These are phyloP conservation scores for Leccinum longicurvipes DNA, from an alignment of 768 basidiomycete genomes.

Conservation along the genomic window DNA sequence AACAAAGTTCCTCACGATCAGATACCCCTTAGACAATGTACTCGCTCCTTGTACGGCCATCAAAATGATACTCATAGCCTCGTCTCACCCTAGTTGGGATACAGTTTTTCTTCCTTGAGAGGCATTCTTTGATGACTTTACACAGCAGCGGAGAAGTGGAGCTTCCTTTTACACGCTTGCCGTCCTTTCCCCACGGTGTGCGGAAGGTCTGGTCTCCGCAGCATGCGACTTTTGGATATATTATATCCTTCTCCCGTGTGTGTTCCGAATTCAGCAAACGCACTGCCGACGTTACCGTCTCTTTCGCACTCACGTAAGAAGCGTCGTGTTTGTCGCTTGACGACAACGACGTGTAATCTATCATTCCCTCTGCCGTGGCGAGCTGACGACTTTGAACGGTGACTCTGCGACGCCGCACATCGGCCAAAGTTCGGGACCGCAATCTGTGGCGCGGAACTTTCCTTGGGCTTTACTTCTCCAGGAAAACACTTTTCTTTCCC, in stretches of 20 bases:
- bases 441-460: neutral
- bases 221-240: neutral
- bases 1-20: neutral
- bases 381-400: neutral
- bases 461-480: neutral
- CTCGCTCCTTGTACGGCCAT: neutral
- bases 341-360: neutral
- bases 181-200: neutral
- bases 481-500: neutral
- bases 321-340: neutral
- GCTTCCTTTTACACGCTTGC: neutral
- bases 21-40: neutral
- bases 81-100: neutral
- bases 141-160: neutral
- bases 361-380: no score
- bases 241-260: neutral
- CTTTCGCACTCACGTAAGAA: no score
- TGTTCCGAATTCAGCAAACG: no score
- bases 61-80: neutral
- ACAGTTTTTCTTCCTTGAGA: neutral
- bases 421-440: no score
- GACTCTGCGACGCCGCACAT: no score
- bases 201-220: neutral
- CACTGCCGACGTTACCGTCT: no score
- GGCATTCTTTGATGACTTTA: neutral